Evolutionary conservation across 192 early-diverging fungal genomes (phyloP), one percentile per base, ranked within the genome.

Genomic region (Dissophora globulifera): DNA sequence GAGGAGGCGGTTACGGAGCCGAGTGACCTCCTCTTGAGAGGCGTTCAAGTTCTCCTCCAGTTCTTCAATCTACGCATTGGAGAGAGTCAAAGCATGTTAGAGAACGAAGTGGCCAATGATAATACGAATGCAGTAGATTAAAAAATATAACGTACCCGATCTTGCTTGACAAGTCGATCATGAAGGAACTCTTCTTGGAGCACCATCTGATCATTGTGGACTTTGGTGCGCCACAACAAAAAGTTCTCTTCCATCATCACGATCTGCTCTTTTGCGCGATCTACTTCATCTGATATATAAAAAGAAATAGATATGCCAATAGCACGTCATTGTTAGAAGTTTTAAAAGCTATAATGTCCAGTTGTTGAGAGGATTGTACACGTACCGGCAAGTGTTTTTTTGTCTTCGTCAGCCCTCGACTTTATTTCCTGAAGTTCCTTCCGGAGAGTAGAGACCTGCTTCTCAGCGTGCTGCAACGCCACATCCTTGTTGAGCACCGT

Each of bases 31-130:
- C n/a, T 66, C 72, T 19, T 67, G 58, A 17, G 72, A 66, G 3
- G 1, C 23, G 43, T 43, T 42, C 20, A 76, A 26, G 4, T 45
- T 29, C 2, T 67, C 72, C 15, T 76, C 64, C 2, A 76, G 26
- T 30, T 76, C 61, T n/a, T 76, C 72, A 19, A 76, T 76, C 72
- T 74, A 25, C 25, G n/a, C n/a, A n/a, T n/a, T n/a, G n/a, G n/a
- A n/a, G n/a, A n/a, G n/a, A n/a, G n/a, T n/a, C n/a, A n/a, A n/a
- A n/a, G n/a, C n/a, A n/a, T n/a, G n/a, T n/a, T n/a, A n/a, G n/a
- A n/a, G n/a, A n/a, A n/a, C n/a, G n/a, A n/a, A n/a, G n/a, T n/a
- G n/a, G n/a, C n/a, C n/a, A n/a, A n/a, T n/a, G n/a, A n/a, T n/a
- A n/a, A 22, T 9, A 57, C 16, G 3, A 57, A 48, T 15, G 31